Percentiles rank a stretch among this genome's conserved stretches.
Conservation (phyloP, 108 stramenopile genomes). For the Conticribra weissflogii region DNA sequence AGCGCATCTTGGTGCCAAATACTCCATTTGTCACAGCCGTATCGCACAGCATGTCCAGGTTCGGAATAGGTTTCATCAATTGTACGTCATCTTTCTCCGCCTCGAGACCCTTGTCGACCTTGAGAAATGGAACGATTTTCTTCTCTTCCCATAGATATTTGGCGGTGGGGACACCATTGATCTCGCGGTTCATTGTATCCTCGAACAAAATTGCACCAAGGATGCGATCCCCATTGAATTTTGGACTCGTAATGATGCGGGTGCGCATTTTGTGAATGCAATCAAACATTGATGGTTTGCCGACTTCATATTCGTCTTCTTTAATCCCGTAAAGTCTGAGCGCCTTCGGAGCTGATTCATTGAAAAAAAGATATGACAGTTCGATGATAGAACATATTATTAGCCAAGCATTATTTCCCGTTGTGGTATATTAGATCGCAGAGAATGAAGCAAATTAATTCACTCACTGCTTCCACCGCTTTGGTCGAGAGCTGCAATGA, state of each 20-base stretch:
- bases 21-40: constrained; percentile 56
- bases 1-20: constrained; percentile 88
- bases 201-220: constrained; percentile 82
- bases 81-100: constrained; percentile 74
- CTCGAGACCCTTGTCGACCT: constrained; percentile 75
- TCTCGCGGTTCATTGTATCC: constrained; percentile 77
- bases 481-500: constrained; percentile 86
- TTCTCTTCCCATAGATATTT: constrained; percentile 78
- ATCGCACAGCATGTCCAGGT: constrained; percentile 56
- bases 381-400: neutral
- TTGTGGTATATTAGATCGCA: neutral
- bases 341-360: constrained; percentile 62
- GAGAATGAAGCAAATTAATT: neutral
- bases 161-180: constrained; percentile 63
- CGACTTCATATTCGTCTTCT: constrained; percentile 57
- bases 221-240: constrained; percentile 70
- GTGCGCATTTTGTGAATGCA: constrained; percentile 78
- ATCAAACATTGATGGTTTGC: constrained; percentile 70
- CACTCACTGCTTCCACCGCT: constrained; percentile 70
- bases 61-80: constrained; percentile 80
- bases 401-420: neutral
- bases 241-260: constrained; percentile 69
- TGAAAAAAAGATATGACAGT: neutral
- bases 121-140: constrained; percentile 75
- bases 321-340: constrained; percentile 64